phyloP scores from a whole-genome alignment of 805 yeast species.

The Suhomyces tanzawaensis region DNA sequence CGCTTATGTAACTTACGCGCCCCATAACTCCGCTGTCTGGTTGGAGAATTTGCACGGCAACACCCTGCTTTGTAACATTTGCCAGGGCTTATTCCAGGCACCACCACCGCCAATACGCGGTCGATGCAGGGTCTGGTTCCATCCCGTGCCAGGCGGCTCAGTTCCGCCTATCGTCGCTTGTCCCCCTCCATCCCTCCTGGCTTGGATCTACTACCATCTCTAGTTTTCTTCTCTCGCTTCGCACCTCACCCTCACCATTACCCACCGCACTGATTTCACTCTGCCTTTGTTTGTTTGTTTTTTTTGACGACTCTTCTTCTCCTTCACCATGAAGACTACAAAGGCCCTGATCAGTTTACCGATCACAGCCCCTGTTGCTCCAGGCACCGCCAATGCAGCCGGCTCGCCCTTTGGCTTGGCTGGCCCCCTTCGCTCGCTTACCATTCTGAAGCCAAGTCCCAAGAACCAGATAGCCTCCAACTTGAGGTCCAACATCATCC shows the following conservation, averaged over 20 bases:
- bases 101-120: neutral
- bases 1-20: neutral
- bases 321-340: slow-evolving; percentile 2
- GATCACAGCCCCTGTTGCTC: slow-evolving; percentile 3
- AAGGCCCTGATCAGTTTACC: slow-evolving; percentile 3
- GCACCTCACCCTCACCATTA: neutral
- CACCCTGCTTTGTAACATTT: neutral
- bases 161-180: neutral
- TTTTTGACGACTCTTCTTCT: neutral
- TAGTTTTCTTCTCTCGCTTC: neutral
- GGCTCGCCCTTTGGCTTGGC: neutral
- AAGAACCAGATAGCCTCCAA: slow-evolving; percentile 12
- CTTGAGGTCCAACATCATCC: slow-evolving; percentile 33
- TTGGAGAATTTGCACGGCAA: neutral
- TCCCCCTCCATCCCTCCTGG: no score
- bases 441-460: slow-evolving; percentile 19
- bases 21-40: neutral
- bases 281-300: no score
- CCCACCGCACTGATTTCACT: no score
- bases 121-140: neutral
- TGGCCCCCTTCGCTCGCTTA: slow-evolving; percentile 8
- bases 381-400: neutral
- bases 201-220: neutral
- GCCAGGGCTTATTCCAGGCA: neutral
- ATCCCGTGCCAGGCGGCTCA: neutral